phyloP scores from a whole-genome alignment of 2,329 filamentous ascomycete species.

The Atkinsonella texensis region DNA sequence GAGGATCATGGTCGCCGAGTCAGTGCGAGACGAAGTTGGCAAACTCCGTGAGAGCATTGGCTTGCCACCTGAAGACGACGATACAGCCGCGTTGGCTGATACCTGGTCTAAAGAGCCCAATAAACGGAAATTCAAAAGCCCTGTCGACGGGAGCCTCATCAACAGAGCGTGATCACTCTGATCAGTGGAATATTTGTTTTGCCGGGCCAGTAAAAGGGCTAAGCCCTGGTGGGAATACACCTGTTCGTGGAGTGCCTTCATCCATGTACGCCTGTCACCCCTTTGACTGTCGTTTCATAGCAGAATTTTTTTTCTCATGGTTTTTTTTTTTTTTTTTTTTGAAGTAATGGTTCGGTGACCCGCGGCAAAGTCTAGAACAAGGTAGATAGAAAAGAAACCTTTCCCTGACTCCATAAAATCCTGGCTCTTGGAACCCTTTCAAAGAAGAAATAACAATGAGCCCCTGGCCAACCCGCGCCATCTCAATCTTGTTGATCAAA shows the following conservation, averaged over 20 bases:
- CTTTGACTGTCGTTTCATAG: background rate
- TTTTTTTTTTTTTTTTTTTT: background rate
- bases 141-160: slow-evolving; percentile 41
- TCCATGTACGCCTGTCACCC: background rate
- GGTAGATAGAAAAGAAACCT: background rate
- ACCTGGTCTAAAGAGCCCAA: slow-evolving; percentile 56
- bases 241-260: background rate
- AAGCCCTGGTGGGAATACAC: too few relatives aligned
- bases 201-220: background rate
- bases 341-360: background rate
- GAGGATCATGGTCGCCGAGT: slow-evolving; percentile 65
- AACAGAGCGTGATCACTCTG: slow-evolving; percentile 16
- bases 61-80: slow-evolving; percentile 64
- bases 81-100: slow-evolving; percentile 62
- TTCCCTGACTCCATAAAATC: background rate
- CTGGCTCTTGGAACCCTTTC: background rate
- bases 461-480: background rate
- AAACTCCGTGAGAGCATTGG: slow-evolving; percentile 63
- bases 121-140: slow-evolving; percentile 37
- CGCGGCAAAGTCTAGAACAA: background rate
- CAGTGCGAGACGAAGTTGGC: slow-evolving; percentile 68
- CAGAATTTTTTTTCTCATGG: background rate
- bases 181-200: too few relatives aligned
- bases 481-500: background rate
- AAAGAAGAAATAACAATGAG: background rate